These are phyloP conservation scores for Madurella fahalii DNA, from an alignment of 2,329 filamentous ascomycete genomes.

Conservation along the genomic window DNA sequence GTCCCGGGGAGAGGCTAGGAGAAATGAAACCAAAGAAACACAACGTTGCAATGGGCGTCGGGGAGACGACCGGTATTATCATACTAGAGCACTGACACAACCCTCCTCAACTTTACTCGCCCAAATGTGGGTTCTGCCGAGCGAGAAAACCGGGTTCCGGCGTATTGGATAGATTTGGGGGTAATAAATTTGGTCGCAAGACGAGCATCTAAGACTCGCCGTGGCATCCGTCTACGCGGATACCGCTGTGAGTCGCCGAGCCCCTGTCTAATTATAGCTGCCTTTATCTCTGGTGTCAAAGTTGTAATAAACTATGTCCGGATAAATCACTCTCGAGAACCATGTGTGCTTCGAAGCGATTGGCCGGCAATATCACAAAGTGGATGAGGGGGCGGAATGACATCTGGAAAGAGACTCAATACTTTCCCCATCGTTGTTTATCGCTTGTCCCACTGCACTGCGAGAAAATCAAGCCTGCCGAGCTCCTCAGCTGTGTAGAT, in stretches of 20 bases:
- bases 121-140: background rate
- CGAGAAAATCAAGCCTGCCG: no score
- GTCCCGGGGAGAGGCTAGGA: background rate
- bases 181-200: background rate
- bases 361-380: background rate
- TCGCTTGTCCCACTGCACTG: no score
- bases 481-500: no score
- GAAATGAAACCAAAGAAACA: background rate
- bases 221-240: background rate
- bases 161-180: background rate
- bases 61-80: background rate
- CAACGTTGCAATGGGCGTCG: background rate
- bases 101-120: background rate
- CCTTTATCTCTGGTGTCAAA: background rate
- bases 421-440: background rate
- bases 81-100: background rate
- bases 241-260: background rate
- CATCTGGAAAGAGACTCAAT: conserved; percentile 1
- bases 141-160: conserved; percentile 2
- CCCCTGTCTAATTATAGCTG: conserved; percentile 9
- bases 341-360: background rate
- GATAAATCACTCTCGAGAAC: conserved; percentile 7
- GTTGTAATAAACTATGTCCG: conserved; percentile 8
- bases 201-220: background rate
- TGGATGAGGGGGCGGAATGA: background rate